Conservation (phyloP, 352 stramenopile genomes). For the Peronospora farinosa region DNA sequence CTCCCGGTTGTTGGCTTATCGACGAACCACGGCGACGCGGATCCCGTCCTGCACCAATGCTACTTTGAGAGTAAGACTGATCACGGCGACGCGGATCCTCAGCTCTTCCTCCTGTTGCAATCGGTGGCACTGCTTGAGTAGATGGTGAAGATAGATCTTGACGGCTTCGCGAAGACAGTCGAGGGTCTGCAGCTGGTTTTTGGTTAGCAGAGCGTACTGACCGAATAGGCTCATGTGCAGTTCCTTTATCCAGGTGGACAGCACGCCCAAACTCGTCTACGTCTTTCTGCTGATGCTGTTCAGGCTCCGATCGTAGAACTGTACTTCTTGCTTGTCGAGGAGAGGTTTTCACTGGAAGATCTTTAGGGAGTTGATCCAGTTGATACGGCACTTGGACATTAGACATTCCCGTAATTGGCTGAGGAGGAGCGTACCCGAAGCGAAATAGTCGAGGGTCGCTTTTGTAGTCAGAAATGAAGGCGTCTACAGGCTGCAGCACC, state of each 20-base stretch:
- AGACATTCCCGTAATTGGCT: conserved; percentile 48
- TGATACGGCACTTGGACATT: conserved; percentile 46
- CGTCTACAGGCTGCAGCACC: conserved; percentile 40
- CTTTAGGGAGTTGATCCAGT: conserved; percentile 28
- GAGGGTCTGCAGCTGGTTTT: conserved; percentile 20
- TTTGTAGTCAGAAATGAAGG: conserved; percentile 40
- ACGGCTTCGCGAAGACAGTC: conserved; percentile 18
- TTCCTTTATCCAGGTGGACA: conserved; percentile 18
- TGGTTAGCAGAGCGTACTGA: conserved; percentile 4
- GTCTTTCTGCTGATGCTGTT: conserved; percentile 15
- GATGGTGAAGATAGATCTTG: conserved; percentile 9
- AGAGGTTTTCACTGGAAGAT: conserved; percentile 12
- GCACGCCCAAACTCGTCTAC: conserved; percentile 60
- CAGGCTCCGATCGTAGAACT: conserved; percentile 7
- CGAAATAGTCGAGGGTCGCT: conserved; percentile 49
- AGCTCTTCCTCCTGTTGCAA: conserved; percentile 6
- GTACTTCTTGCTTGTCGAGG: conserved; percentile 10
- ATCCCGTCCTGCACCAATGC: conserved; percentile 22
- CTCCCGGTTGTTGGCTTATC: conserved; percentile 11
- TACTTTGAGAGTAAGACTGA: conserved; percentile 12
- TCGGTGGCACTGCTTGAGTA: conserved; percentile 4
- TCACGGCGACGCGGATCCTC: conserved; percentile 38
- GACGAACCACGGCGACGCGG: conserved; percentile 33
- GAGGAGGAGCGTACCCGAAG: conserved; percentile 67
- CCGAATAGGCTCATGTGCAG: conserved; percentile 5